A percentile compares a stretch with the other conserved stretches of the same genome.
Evolutionary conservation across 495 filamentous ascomycete species (phyloP).

Genomic region (Cercophora sp.): DNA sequence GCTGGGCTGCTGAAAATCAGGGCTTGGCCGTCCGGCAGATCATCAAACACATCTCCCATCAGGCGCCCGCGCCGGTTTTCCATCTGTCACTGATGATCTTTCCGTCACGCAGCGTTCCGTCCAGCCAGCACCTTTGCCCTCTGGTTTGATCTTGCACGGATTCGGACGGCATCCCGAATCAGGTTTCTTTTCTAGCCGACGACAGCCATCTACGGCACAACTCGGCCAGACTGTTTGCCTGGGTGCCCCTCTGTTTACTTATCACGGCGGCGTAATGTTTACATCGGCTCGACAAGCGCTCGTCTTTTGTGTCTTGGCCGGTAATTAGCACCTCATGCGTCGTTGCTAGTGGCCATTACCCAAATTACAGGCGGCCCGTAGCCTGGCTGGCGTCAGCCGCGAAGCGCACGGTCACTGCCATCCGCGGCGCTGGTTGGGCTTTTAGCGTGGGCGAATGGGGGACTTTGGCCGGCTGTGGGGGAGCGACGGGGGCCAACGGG

Average conservation of each 20-base stretch:
- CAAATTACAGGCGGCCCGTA: slow-evolving; percentile 23
- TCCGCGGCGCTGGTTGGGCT: slow-evolving; percentile 3
- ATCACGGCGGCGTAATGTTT: slow-evolving; percentile 12
- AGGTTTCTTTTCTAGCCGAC: not conserved
- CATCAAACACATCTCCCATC: not conserved
- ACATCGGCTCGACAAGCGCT: slow-evolving; percentile 6
- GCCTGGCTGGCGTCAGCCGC: slow-evolving; percentile 18
- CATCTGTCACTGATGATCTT: slow-evolving; percentile 6
- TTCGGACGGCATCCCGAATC: not conserved
- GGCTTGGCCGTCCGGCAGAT: slow-evolving; percentile 7
- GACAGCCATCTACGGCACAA: not conserved
- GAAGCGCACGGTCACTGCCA: slow-evolving; percentile 15
- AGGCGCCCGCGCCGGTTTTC: not conserved
- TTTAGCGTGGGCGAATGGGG: slow-evolving; percentile 10
- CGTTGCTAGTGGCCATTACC: slow-evolving; percentile 23
- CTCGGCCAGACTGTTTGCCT: not conserved
- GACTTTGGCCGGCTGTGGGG: not conserved
- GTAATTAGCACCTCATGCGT: slow-evolving; percentile 21
- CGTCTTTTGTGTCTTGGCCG: slow-evolving; percentile 5
- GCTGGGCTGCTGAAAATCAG: no score
- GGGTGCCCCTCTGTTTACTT: not conserved
- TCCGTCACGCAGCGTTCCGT: slow-evolving; percentile 6
- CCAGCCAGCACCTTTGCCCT: not conserved
- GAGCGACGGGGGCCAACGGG: not conserved
- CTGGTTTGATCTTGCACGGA: not conserved